Evolutionary conservation across 2,329 filamentous ascomycete genomes (phyloP).

Genomic region (Microthyrium microscopicum): DNA sequence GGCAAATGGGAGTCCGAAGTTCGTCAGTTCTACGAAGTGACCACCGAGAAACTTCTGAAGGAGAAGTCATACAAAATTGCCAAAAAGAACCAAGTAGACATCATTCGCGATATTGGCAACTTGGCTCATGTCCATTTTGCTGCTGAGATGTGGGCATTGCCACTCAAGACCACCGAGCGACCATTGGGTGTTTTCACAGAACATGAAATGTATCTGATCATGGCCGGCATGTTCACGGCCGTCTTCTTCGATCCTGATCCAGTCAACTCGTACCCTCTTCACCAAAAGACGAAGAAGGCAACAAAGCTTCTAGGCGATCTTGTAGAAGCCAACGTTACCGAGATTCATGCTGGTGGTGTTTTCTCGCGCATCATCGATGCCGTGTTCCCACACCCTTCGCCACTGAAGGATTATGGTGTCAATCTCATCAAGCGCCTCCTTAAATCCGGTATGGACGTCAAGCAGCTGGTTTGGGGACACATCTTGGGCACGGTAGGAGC

Average conservation of each 20-base stretch:
- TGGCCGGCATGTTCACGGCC: slow-evolving; percentile 48
- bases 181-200: slow-evolving; percentile 38
- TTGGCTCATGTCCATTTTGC: slow-evolving; percentile 39
- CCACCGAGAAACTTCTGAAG: slow-evolving; percentile 42
- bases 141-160: slow-evolving; percentile 36
- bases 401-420: slow-evolving; percentile 46
- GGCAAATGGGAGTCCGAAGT: slow-evolving; percentile 42
- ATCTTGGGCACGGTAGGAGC: slow-evolving; percentile 50
- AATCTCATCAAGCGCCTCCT: slow-evolving; percentile 48
- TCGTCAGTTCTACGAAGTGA: slow-evolving; percentile 49
- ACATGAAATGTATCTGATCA: slow-evolving; percentile 40
- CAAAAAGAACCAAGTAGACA: slow-evolving; percentile 49
- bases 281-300: slow-evolving; percentile 39
- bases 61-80: slow-evolving; percentile 50
- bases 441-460: slow-evolving; percentile 42
- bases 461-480: slow-evolving; percentile 55
- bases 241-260: slow-evolving; percentile 52
- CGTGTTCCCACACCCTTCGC: slow-evolving; percentile 29
- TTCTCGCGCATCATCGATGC: slow-evolving; percentile 28
- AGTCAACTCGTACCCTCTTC: slow-evolving; percentile 48
- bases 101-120: slow-evolving; percentile 43
- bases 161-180: slow-evolving; percentile 35
- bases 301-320: slow-evolving; percentile 42
- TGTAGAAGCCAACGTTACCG: slow-evolving; percentile 49
- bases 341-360: slow-evolving; percentile 33